Base-by-base conservation (phyloP, 345 rosid genomes). In the Gossypium thurberi region DNA sequence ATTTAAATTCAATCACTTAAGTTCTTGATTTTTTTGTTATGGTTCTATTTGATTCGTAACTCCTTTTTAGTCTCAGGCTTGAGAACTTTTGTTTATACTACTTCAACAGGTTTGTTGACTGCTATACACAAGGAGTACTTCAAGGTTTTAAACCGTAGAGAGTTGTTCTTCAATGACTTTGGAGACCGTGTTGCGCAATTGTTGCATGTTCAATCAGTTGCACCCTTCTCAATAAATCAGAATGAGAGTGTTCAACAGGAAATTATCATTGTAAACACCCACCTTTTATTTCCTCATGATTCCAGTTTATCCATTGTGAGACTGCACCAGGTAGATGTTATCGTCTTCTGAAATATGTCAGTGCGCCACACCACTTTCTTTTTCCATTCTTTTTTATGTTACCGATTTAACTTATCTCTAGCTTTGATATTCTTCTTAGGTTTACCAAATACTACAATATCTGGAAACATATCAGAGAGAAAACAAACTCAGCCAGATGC, bases 131-230 rank as follows among this genome's bases (percentile, higher is more conserved):
- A 81, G 85, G 97, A 92, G 74, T 75, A 76, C 79, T 89, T 90
- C 52, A 79, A 81, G 70, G 77, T 92, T 57, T 78, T 92, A 62
- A 84, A 89, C 59, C 78, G 91, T 77, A 75, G 82, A 56, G 94
- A 95, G 82, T 78, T 94, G 81, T 87, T 86, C 70, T 89, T 94
- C 81, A 86, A 89, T 75, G 98, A 95, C 73, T 84, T 80, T 33
- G 98, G 97, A 60, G 97, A 94, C 70, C 93, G 95, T 11, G 98
- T 94, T 77, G 98, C 97, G 65, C 99, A 90, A 85, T 74, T 95
- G 76, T 76, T 92, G 67, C 99, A 90, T 51, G 94, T 92, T 76
- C 88, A 88, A 81, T 83, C 91, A 66, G 80, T 82, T 64, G 10
- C 79, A 10, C 89, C 97, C 3, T 79, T 79, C 69, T 79, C 86